Base-by-base conservation (phyloP, 116 monocot genomes). In the Phalaenopsis hybrid region DNA sequence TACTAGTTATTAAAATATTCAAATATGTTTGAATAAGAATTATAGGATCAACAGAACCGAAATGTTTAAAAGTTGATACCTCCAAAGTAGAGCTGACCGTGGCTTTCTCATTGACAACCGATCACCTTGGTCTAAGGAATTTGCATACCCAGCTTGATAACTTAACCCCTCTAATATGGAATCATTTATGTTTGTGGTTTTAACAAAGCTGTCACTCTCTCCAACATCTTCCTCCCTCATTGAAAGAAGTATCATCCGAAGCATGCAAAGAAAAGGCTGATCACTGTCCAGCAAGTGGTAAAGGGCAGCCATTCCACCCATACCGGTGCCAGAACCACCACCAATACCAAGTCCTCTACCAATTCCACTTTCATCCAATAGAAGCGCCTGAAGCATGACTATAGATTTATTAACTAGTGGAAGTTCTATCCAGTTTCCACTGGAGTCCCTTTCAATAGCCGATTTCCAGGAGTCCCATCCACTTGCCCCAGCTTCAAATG, bases 231-330 rank as follows among this genome's bases (percentile, higher is more conserved):
- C 92, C 74, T 98, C 97, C 85, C 97, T 90, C 97, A 94, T 88
- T 79, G 90, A 93, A 82, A 84, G 88, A 85, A 98, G 97, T 49
- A 92, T 89, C 89, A 94, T 90, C 65, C 97, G 86, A 44, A 98
- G 93, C 95, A 98, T 98, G 84, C 94, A 93, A 75, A 98, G 67
- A 81, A 98, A 98, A 77, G 97, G 97, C 74, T 98, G 97, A 79
- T 98, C 97, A 74, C 97, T 98, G 74, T 98, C 97, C 82, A 98
- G 83, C 50, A 94, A 84, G 79, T 98, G 93, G 85, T 93, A 94
- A 28, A 98, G 87, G 81, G 92, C 84, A n/a, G 88, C 81, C 93
- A 98, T 93, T 63, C 91, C 91, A 8, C 97, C 90, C 90, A 93
- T 97, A 79, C 94, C 94, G 80, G 91, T 91, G 45, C 93, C 97